Evolutionary conservation across 768 basidiomycete species (phyloP).

Genomic region (Russula abietina): DNA sequence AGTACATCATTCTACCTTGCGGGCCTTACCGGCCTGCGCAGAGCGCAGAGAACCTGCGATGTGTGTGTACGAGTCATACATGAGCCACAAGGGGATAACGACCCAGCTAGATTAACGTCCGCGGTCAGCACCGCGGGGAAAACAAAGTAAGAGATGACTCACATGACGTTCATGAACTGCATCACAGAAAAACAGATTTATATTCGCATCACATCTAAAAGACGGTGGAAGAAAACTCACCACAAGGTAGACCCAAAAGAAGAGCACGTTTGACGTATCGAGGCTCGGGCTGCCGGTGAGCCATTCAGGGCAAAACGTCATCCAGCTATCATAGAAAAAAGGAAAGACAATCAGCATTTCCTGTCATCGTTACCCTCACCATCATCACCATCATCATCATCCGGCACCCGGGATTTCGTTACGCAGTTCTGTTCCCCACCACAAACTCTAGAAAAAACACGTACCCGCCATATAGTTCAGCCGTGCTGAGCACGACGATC

Average conservation of each 20-base stretch:
- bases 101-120: conserved; percentile 57
- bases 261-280: conserved; percentile 61
- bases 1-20: conserved; percentile 6
- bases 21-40: conserved; percentile 4
- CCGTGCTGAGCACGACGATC: conserved; percentile 72
- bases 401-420: not conserved
- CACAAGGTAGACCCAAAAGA: conserved; percentile 76
- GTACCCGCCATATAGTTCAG: conserved; percentile 72
- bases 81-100: conserved; percentile 63
- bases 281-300: conserved; percentile 66
- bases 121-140: conserved; percentile 1
- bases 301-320: conserved; percentile 90
- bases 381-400: not conserved
- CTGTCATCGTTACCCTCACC: not conserved
- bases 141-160: not conserved
- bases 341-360: not conserved
- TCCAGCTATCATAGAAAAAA: conserved; percentile 41
- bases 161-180: conserved; percentile 81
- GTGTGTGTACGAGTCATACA: conserved; percentile 70
- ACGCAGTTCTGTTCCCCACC: not conserved
- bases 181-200: not conserved
- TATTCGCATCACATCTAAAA: conserved; percentile 37
- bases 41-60: conserved; percentile 57
- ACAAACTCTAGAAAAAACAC: conserved; percentile 26
- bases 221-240: conserved; percentile 42